Evolutionary conservation across 768 basidiomycete genomes (phyloP), one percentile per base, ranked within the genome.

Genomic region (Hebeloma cylindrosporum): DNA sequence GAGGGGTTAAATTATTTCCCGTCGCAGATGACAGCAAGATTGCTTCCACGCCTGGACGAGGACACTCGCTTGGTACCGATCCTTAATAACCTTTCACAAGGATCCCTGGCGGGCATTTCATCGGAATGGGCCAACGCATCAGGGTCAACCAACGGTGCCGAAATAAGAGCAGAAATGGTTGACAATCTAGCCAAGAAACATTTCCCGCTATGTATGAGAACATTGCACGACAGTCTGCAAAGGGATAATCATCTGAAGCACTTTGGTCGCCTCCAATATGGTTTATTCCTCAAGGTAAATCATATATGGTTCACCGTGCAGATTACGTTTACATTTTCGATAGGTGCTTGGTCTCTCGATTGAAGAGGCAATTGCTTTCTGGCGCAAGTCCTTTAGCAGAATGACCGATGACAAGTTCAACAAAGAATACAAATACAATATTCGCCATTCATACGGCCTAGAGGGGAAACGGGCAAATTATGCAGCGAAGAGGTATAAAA

Each of bases 361-460:
- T 26, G 95, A 99, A 11, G 96, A 99, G 66, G 93, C 96, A 1
- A 63, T 97, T 35, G 68, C 77, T 7, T 99, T 96, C 66, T 99
- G 96, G 96, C 74, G 91, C 42, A 88, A 83, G 60, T 84, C 88
- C 18, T 96, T 95, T 62, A 81, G 72, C 50, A 71, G 68, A 20
- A 80, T 91, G 43, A 82, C 85, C 7, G 95, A 97, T 47, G 93
- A 97, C 68, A 86, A 92, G 62, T 99, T 98, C 68, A 95, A 94
- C 72, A 99, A 98, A 62, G 89, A 96, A 61, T 85, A 97, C 75
- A 85, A 82, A 57, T 99, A 99, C 64, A 99, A 98, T 53, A 93
- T 99, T 56, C 84, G 95, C 33, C 96, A 99, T 62, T 84, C 83
- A 4, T 99, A 84, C 58, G 96, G 96, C 27, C 69, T 96, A 40